Evolutionary conservation across 2,329 filamentous ascomycete species (phyloP).

Genomic region (Phoma sp.): DNA sequence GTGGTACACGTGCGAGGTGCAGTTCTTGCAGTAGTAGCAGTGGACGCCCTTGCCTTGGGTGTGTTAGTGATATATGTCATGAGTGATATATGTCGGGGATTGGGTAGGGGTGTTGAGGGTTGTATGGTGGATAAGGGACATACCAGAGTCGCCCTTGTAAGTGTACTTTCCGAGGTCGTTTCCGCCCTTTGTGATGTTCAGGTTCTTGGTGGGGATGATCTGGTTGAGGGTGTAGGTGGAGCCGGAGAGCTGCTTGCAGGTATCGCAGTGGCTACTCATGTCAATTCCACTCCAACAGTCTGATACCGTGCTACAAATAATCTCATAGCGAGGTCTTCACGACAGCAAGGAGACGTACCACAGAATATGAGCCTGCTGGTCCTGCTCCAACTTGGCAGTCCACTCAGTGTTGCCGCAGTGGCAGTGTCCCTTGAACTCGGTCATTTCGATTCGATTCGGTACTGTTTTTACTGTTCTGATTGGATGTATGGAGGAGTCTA

Average conservation of each 20-base stretch:
- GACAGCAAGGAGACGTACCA: slow-evolving; percentile 47
- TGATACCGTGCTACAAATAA: no score
- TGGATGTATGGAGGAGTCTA: neutral
- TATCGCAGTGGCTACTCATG: slow-evolving; percentile 61
- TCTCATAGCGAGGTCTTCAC: no score
- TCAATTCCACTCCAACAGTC: neutral
- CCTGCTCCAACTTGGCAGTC: slow-evolving; percentile 57
- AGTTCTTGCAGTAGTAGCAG: slow-evolving; percentile 66
- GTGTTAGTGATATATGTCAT: neutral
- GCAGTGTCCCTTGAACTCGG: slow-evolving; percentile 59
- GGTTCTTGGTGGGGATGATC: slow-evolving; percentile 57
- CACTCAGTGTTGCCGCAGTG: slow-evolving; percentile 64
- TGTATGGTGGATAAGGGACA: slow-evolving; percentile 3
- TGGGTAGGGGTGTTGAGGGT: neutral
- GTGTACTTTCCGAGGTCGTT: slow-evolving; percentile 59
- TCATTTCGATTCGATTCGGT: slow-evolving; percentile 46
- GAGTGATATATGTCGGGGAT: neutral
- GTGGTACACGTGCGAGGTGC: slow-evolving; percentile 64
- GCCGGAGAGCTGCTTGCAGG: slow-evolving; percentile 63
- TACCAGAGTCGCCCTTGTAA: slow-evolving; percentile 64
- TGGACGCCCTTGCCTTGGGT: slow-evolving; percentile 59
- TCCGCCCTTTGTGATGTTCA: slow-evolving; percentile 62
- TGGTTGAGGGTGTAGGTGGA: slow-evolving; percentile 63
- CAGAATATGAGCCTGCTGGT: slow-evolving; percentile 55
- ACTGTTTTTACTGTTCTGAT: neutral